Percentiles rank a stretch among this genome's conserved stretches.
phyloP scores from a whole-genome alignment of 805 yeast genomes.

The Blastobotrys terrestris region DNA sequence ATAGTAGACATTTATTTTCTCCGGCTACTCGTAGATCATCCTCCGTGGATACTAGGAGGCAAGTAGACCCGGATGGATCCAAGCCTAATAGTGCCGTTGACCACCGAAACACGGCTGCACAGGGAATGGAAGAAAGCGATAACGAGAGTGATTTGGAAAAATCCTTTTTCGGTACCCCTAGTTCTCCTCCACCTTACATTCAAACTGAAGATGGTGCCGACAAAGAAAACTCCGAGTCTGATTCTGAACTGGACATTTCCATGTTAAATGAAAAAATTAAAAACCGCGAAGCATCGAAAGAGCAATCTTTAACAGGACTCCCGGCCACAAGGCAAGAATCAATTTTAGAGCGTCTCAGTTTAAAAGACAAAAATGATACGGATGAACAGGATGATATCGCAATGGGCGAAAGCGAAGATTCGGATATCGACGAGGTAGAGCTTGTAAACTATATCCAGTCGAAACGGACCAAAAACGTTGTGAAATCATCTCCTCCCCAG shows the following conservation, averaged over 20 bases:
- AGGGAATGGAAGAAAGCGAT: not conserved
- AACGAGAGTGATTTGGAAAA: slow-evolving; percentile 1
- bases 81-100: not conserved
- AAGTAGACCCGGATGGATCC: not conserved
- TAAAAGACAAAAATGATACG: not conserved
- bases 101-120: not conserved
- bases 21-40: not conserved
- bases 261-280: not conserved
- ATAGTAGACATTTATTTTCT: not conserved
- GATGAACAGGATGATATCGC: not conserved
- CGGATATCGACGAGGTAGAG: not conserved
- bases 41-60: not conserved
- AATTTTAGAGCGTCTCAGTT: not conserved
- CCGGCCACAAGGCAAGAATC: not conserved
- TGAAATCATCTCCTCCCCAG: not conserved
- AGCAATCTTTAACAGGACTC: not conserved
- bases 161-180: slow-evolving; percentile 2
- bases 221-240: not conserved
- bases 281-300: not conserved
- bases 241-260: not conserved
- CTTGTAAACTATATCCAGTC: not conserved
- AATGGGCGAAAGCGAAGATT: not conserved
- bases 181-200: not conserved
- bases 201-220: not conserved
- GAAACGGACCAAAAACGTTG: not conserved